These are phyloP conservation scores for Colletotrichum costaricense DNA, from an alignment of 2,329 filamentous ascomycete species.

Conservation along the genomic window DNA sequence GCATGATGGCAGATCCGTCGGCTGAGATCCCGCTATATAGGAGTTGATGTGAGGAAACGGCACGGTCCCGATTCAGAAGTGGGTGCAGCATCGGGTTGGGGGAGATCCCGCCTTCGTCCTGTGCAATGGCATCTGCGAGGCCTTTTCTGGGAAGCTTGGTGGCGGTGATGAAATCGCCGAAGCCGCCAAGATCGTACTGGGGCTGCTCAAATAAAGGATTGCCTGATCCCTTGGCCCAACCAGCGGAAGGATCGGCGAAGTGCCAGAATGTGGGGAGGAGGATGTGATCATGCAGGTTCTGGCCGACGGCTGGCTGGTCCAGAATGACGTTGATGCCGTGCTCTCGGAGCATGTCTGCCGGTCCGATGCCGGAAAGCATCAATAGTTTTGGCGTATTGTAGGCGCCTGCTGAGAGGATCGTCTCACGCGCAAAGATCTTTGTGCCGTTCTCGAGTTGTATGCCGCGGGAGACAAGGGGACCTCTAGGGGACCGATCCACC, in stretches of 20 bases:
- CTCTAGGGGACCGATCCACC: background rate
- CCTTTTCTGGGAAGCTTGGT: slow-evolving; percentile 41
- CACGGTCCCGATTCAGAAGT: slow-evolving; percentile 42
- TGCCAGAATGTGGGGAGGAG: slow-evolving; percentile 50
- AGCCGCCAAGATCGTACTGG: slow-evolving; percentile 49
- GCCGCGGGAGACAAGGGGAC: slow-evolving; percentile 35
- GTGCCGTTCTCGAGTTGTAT: slow-evolving; percentile 44
- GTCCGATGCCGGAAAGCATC: slow-evolving; percentile 64
- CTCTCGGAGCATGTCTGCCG: slow-evolving; percentile 51
- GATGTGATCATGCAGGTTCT: slow-evolving; percentile 62
- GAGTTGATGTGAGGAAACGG: slow-evolving; percentile 5
- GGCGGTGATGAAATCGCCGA: slow-evolving; percentile 51
- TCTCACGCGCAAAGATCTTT: slow-evolving; percentile 40
- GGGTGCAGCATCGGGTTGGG: slow-evolving; percentile 42
- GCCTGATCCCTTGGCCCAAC: slow-evolving; percentile 45
- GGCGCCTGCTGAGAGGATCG: slow-evolving; percentile 58
- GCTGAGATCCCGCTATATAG: slow-evolving; percentile 10
- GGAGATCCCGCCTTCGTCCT: slow-evolving; percentile 41
- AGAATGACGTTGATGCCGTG: slow-evolving; percentile 54
- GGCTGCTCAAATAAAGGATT: slow-evolving; percentile 46
- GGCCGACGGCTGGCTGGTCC: slow-evolving; percentile 59
- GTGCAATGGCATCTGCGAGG: slow-evolving; percentile 45
- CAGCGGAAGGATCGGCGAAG: slow-evolving; percentile 46
- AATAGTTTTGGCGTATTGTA: slow-evolving; percentile 64
- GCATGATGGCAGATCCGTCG: slow-evolving; percentile 30